phyloP scores from a whole-genome alignment of 2,329 filamentous ascomycete species.

The Metarhizium guizhouense region DNA sequence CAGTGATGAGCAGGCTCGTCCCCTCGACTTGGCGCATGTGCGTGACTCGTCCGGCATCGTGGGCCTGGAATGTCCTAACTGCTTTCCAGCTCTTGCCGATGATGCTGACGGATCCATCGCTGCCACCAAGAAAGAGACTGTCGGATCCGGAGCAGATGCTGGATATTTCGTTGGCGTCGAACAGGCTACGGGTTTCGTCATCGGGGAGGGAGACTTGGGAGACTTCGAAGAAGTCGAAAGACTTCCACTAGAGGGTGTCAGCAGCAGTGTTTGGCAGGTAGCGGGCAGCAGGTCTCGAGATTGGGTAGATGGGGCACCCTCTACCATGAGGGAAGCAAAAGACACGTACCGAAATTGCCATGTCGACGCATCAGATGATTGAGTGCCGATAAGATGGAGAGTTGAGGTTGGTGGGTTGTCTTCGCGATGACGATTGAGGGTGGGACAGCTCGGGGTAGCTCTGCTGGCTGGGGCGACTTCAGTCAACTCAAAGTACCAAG shows the following conservation, averaged over 20 bases:
- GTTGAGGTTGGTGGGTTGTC: background rate
- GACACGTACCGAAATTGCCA: conserved; percentile 24
- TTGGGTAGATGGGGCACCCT: background rate
- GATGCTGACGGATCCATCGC: conserved; percentile 80
- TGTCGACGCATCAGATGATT: conserved; percentile 19
- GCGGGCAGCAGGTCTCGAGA: too few relatives aligned
- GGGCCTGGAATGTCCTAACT: conserved; percentile 75
- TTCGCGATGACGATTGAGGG: conserved; percentile 24
- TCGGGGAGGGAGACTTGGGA: conserved; percentile 72
- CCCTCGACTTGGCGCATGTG: conserved; percentile 89
- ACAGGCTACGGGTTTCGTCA: conserved; percentile 67
- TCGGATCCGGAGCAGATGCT: conserved; percentile 81
- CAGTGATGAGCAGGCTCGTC: conserved; percentile 76
- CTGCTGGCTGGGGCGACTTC: background rate
- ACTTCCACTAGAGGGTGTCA: conserved; percentile 68
- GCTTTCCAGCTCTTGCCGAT: conserved; percentile 83
- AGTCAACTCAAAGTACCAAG: background rate
- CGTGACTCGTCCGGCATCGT: conserved; percentile 71
- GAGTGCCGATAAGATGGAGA: background rate
- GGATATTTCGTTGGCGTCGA: conserved; percentile 76
- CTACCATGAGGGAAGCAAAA: too few relatives aligned
- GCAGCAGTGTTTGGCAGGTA: too few relatives aligned
- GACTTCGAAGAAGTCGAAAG: conserved; percentile 98
- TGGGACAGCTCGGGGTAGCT: conserved; percentile 18
- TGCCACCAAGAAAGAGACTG: conserved; percentile 79